Evolutionary conservation across 495 filamentous ascomycete species (phyloP), one percentile per base, ranked within the genome.

Genomic region (Aspergillus ostianus): DNA sequence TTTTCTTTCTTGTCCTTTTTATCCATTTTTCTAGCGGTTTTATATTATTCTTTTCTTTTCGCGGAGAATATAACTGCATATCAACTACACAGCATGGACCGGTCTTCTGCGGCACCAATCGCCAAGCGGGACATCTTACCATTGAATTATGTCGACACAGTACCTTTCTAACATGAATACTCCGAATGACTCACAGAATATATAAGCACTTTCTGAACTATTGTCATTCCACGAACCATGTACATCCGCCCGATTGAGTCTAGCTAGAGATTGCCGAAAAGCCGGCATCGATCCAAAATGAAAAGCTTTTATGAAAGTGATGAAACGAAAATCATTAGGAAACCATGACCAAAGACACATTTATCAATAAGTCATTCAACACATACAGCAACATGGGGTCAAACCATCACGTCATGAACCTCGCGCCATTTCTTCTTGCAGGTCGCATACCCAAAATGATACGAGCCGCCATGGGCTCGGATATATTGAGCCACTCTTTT

Each of bases 381-480:
- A 49, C 18, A 13, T 15, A 6, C 44, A 13, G 5, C 44, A 47
- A 15, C 44, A 47, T 18, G 18, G 13, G 13, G 18, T 50, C 19
- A 17, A 17, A 52, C 19, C n/a, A 48, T 60, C 29, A 72, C 56
- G 3, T 55, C 54, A 57, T 74, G 64, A 15, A 77, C 64, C 57
- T 77, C 73, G 53, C 70, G 77, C 75, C 75, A 97, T 67, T 91
- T 90, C 78, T 91, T 95, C 70, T 91, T 91, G 66, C 90, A 93
- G 0, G 92, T 96, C 3, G 90, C 85, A 70, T 92, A 87, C 1
- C 91, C 92, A 70, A 96, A 97, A 49, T 80, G 82, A 69, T 96
- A 97, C 3, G 85, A 87, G 0, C 91, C 92, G 17, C 91, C 93
- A 58, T 88, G 68, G 1, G 67, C 65, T 56, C 72, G 72, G 49